Percentiles rank a stretch among this genome's conserved stretches.
Evolutionary conservation across 352 stramenopile genomes (phyloP).

Genomic region (Pythium myriotylum): DNA sequence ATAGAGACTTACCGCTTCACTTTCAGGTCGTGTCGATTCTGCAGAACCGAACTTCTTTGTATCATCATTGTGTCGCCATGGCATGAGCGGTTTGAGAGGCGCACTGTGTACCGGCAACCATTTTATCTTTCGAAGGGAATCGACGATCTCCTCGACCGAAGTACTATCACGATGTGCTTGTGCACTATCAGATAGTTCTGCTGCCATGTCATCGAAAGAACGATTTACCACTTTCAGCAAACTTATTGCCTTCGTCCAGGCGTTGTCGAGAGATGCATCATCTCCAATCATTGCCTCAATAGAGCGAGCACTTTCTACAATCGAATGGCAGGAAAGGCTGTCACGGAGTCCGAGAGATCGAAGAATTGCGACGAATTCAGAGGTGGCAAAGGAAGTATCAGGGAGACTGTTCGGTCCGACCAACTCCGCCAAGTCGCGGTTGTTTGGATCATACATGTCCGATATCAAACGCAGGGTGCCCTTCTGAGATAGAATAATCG

Average conservation of each 20-base stretch:
- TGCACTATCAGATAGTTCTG: constrained; percentile 5
- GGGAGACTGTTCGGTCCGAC: constrained; percentile 72
- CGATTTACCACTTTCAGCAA: constrained; percentile 75
- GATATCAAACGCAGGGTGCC: constrained; percentile 46
- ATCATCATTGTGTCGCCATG: constrained; percentile 41
- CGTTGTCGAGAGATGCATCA: constrained; percentile 21
- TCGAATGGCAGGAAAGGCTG: constrained; percentile 65
- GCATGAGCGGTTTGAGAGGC: constrained; percentile 38
- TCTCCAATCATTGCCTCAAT: constrained; percentile 49
- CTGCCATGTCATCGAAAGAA: constrained; percentile 70
- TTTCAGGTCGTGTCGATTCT: constrained; percentile 43
- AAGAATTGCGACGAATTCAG: constrained; percentile 54
- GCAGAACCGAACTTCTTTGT: constrained; percentile 40
- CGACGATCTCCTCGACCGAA: constrained; percentile 12
- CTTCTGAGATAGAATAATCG: constrained; percentile 63
- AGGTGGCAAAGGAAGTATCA: constrained; percentile 45
- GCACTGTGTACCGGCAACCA: constrained; percentile 24
- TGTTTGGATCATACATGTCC: constrained; percentile 75
- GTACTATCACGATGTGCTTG: not conserved
- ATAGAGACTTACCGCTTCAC: constrained; percentile 65
- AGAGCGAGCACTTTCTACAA: constrained; percentile 67
- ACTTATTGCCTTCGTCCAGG: constrained; percentile 49
- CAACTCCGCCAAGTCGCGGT: constrained; percentile 59
- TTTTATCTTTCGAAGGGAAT: constrained; percentile 6
- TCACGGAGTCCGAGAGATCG: constrained; percentile 57